phyloP scores from a whole-genome alignment of 345 rosid genomes.

The Gossypium thurberi region DNA sequence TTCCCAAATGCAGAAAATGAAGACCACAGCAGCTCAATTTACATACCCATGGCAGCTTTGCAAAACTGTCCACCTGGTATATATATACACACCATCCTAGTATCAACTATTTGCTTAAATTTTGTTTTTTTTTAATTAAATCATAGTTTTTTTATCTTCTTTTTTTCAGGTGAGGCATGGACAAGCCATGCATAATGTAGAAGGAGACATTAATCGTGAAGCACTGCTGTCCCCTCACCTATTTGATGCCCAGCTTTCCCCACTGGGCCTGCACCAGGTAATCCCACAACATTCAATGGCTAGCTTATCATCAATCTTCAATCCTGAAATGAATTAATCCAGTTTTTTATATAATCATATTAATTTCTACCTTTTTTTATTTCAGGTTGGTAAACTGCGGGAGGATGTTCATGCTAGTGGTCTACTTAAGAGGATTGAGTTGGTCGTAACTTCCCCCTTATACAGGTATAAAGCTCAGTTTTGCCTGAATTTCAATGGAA shows the following conservation, averaged over 20 bases:
- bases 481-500: neutral
- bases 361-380: neutral
- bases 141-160: neutral
- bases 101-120: neutral
- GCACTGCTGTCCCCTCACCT: slow-evolving; percentile 42
- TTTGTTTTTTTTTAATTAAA: neutral
- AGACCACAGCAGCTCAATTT: slow-evolving; percentile 20
- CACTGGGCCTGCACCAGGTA: slow-evolving; percentile 55
- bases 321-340: neutral
- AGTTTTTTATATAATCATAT: neutral
- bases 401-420: slow-evolving; percentile 31
- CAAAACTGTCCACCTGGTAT: slow-evolving; percentile 54
- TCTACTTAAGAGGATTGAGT: slow-evolving; percentile 29
- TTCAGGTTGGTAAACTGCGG: slow-evolving; percentile 35
- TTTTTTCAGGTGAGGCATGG: slow-evolving; percentile 60
- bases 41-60: slow-evolving; percentile 38
- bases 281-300: neutral
- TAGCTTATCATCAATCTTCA: neutral
- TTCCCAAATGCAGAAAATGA: slow-evolving; percentile 23
- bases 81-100: neutral
- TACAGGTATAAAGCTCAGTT: slow-evolving; percentile 30
- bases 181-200: slow-evolving; percentile 58
- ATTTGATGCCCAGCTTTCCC: slow-evolving; percentile 55
- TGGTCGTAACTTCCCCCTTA: slow-evolving; percentile 55
- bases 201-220: slow-evolving; percentile 35